A percentile compares a stretch with the other conserved stretches of the same genome.
phyloP scores from a whole-genome alignment of 768 basidiomycete species.

The Hypholoma sublateritium region DNA sequence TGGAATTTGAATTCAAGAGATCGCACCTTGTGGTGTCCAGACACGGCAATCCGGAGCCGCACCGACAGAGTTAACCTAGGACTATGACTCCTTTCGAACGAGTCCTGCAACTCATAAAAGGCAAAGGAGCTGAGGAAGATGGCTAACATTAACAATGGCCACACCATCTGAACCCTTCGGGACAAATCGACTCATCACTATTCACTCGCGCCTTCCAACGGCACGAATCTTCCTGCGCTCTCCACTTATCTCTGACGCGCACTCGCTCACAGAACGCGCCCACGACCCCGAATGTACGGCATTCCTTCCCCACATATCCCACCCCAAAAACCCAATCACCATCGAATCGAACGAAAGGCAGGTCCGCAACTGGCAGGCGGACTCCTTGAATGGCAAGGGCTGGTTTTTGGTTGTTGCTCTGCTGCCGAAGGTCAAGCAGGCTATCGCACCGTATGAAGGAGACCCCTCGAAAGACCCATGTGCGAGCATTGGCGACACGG shows the following conservation, averaged over 20 bases:
- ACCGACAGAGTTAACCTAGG: too few species aligned
- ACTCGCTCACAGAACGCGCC: slow-evolving; percentile 16
- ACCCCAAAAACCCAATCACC: slow-evolving; percentile 14
- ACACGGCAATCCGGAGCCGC: too few species aligned
- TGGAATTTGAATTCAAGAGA: too few species aligned
- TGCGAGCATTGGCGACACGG: slow-evolving; percentile 18
- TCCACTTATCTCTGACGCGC: slow-evolving; percentile 14
- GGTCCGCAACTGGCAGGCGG: slow-evolving; percentile 13
- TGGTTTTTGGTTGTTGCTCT: slow-evolving; percentile 16
- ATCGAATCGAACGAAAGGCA: slow-evolving; percentile 16
- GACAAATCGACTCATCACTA: slow-evolving; percentile 9
- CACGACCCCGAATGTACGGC: slow-evolving; percentile 17
- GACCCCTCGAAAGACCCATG: slow-evolving; percentile 2
- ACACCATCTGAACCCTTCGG: background rate
- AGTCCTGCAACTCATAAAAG: too few species aligned
- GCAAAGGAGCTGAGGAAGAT: too few species aligned
- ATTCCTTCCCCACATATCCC: slow-evolving; percentile 15
- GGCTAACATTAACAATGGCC: too few species aligned
- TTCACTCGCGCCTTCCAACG: slow-evolving; percentile 13
- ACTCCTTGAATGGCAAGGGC: slow-evolving; percentile 9
- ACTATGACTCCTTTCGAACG: too few species aligned
- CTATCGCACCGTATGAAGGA: background rate
- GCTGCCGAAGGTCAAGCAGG: slow-evolving; percentile 8
- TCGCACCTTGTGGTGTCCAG: too few species aligned
- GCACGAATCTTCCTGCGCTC: slow-evolving; percentile 19